Conservation (phyloP, 2,329 filamentous ascomycete species). For the Aaosphaeria pasadenensis region DNA sequence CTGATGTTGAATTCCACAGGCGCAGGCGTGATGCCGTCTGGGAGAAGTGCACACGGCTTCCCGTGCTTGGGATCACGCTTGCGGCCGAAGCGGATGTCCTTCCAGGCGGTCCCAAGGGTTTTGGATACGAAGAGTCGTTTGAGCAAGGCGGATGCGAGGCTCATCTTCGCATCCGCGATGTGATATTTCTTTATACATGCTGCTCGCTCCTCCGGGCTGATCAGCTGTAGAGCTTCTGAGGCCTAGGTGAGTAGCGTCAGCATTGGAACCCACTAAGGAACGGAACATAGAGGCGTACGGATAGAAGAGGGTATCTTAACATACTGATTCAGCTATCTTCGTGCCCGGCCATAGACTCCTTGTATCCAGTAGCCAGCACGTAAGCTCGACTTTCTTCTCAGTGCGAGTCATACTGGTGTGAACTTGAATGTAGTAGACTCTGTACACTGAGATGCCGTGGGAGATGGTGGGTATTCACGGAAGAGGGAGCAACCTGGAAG, state of each 20-base stretch:
- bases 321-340: slow-evolving; percentile 41
- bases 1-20: slow-evolving; percentile 71
- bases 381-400: slow-evolving; percentile 22
- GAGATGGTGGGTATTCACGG: slow-evolving; percentile 2
- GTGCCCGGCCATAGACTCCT: slow-evolving; percentile 46
- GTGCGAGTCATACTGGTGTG: slow-evolving; percentile 10
- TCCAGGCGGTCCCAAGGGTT: slow-evolving; percentile 60
- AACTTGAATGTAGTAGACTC: too few species aligned
- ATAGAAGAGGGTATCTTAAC: slow-evolving; percentile 4
- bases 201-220: slow-evolving; percentile 54
- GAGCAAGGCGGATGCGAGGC: slow-evolving; percentile 67
- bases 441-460: not conserved
- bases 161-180: slow-evolving; percentile 71
- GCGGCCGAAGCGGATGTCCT: slow-evolving; percentile 54
- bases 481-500: not conserved
- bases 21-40: slow-evolving; percentile 34
- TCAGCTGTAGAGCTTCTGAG: slow-evolving; percentile 39
- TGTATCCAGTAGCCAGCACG: slow-evolving; percentile 51
- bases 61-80: slow-evolving; percentile 51
- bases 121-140: slow-evolving; percentile 68
- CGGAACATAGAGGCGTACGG: too few species aligned
- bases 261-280: not conserved
- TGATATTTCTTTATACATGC: slow-evolving; percentile 62
- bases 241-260: slow-evolving; percentile 29
- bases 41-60: slow-evolving; percentile 49